A percentile compares a stretch with the other conserved stretches of the same genome.
Conservation (phyloP, 768 basidiomycete species). For the Mycena metata region DNA sequence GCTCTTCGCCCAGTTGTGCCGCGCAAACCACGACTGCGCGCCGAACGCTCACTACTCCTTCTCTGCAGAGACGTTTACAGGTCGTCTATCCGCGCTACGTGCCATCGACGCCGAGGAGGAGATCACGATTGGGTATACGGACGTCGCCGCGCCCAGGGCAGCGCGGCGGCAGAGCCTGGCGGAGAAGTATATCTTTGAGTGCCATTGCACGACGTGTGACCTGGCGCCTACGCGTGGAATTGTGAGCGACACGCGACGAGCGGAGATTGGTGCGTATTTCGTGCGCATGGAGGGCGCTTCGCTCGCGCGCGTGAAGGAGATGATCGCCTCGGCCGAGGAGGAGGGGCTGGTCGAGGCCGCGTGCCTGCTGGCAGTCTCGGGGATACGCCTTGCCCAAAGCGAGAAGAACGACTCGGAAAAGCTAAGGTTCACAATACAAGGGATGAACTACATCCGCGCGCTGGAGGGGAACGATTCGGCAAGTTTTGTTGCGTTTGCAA, state of each 20-base stretch:
- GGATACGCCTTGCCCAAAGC: constrained; percentile 23
- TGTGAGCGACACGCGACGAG: constrained; percentile 24
- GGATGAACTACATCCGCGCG: constrained; percentile 19
- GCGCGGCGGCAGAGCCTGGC: constrained; percentile 3
- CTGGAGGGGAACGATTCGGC: constrained; percentile 33
- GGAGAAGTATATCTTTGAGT: constrained; percentile 22
- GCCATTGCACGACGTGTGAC: constrained; percentile 26
- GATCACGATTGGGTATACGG: constrained; percentile 32
- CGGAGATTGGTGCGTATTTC: constrained; percentile 23
- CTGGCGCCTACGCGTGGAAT: background rate
- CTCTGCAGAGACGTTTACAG: constrained; percentile 14
- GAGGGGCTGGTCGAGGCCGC: constrained; percentile 33
- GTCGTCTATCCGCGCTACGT: constrained; percentile 25
- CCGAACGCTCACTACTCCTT: constrained; percentile 36
- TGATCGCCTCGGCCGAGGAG: constrained; percentile 26
- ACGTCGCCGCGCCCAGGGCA: constrained; percentile 15
- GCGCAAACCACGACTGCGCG: constrained; percentile 35
- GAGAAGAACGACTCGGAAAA: background rate
- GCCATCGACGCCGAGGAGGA: constrained; percentile 34
- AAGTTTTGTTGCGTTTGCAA: constrained; percentile 16
- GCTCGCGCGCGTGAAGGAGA: constrained; percentile 15
- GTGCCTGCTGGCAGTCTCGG: constrained; percentile 28
- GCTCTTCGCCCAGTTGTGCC: constrained; percentile 32
- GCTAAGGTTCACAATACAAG: constrained; percentile 16
- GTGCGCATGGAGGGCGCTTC: constrained; percentile 9